phyloP scores from a whole-genome alignment of 2,329 filamentous ascomycete genomes.

The Talaromyces sp. region DNA sequence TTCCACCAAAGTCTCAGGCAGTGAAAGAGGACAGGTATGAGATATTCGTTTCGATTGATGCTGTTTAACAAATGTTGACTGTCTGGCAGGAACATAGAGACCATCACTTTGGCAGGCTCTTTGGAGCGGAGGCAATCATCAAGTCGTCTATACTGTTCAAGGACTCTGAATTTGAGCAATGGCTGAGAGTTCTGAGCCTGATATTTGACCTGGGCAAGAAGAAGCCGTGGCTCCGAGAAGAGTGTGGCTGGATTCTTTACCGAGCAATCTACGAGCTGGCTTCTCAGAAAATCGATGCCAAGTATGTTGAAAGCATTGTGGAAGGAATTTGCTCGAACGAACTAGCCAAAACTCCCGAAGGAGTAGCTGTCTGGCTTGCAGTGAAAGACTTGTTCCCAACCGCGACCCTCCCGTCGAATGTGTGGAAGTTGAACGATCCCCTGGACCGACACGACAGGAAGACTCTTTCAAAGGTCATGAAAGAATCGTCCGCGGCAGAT shows the following conservation, averaged over 20 bases:
- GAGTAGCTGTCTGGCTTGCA: slow-evolving; percentile 80
- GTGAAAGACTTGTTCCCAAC: slow-evolving; percentile 60
- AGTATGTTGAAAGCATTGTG: slow-evolving; percentile 59
- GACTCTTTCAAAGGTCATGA: slow-evolving; percentile 70
- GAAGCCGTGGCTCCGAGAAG: slow-evolving; percentile 83
- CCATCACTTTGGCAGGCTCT: slow-evolving; percentile 76
- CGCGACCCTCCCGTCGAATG: slow-evolving; percentile 60
- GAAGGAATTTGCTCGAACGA: slow-evolving; percentile 59
- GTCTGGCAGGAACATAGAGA: slow-evolving; percentile 74
- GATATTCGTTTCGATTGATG: not conserved
- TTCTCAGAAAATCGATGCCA: slow-evolving; percentile 30
- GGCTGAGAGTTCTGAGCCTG: slow-evolving; percentile 61
- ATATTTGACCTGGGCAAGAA: slow-evolving; percentile 70
- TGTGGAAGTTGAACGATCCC: slow-evolving; percentile 69
- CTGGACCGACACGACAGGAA: slow-evolving; percentile 63
- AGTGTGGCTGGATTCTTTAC: slow-evolving; percentile 78
- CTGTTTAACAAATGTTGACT: not conserved
- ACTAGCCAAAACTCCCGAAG: slow-evolving; percentile 76
- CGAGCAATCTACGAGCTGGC: slow-evolving; percentile 59
- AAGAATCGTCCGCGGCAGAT: slow-evolving; percentile 50
- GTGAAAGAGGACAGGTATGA: slow-evolving; percentile 50
- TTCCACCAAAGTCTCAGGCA: slow-evolving; percentile 48
- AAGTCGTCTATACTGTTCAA: slow-evolving; percentile 68
- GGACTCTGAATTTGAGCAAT: slow-evolving; percentile 46
- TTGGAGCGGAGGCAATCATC: slow-evolving; percentile 81